phyloP scores from a whole-genome alignment of 495 filamentous ascomycete species.

The Neurospora pannonica region DNA sequence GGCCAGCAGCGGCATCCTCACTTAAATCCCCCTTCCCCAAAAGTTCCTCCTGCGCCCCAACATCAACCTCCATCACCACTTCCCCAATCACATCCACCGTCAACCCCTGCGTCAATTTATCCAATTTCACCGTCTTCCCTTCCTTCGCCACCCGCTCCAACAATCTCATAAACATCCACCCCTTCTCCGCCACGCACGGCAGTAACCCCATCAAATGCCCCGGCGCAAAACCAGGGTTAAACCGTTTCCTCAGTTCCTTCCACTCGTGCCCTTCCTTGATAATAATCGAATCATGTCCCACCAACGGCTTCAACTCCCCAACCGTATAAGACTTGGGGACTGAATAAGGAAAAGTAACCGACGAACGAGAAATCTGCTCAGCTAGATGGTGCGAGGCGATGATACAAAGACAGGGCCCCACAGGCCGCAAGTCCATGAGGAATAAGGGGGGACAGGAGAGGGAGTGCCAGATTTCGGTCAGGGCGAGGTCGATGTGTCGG shows the following conservation, averaged over 20 bases:
- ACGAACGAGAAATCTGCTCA: slow-evolving; percentile 28
- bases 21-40: not conserved
- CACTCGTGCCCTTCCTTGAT: slow-evolving; percentile 26
- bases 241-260: slow-evolving; percentile 30
- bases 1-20: not conserved
- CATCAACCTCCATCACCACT: slow-evolving; percentile 25
- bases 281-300: slow-evolving; percentile 31
- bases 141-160: slow-evolving; percentile 16
- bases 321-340: slow-evolving; percentile 33
- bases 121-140: slow-evolving; percentile 20
- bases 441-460: slow-evolving; percentile 13
- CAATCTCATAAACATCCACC: slow-evolving; percentile 18
- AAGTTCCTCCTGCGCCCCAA: slow-evolving; percentile 21
- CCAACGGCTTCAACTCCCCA: slow-evolving; percentile 15
- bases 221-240: slow-evolving; percentile 35
- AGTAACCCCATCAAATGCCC: slow-evolving; percentile 32
- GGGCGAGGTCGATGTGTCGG: slow-evolving; percentile 12
- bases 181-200: slow-evolving; percentile 32
- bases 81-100: slow-evolving; percentile 34
- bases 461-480: not conserved
- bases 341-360: slow-evolving; percentile 33
- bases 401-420: slow-evolving; percentile 22
- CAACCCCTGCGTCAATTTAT: slow-evolving; percentile 18
- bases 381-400: slow-evolving; percentile 36
- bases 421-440: slow-evolving; percentile 29